Evolutionary conservation across 371 early-diverging fungal genomes (phyloP), one percentile per base, ranked within the genome.

Genomic region (Apophysomyces variabilis): DNA sequence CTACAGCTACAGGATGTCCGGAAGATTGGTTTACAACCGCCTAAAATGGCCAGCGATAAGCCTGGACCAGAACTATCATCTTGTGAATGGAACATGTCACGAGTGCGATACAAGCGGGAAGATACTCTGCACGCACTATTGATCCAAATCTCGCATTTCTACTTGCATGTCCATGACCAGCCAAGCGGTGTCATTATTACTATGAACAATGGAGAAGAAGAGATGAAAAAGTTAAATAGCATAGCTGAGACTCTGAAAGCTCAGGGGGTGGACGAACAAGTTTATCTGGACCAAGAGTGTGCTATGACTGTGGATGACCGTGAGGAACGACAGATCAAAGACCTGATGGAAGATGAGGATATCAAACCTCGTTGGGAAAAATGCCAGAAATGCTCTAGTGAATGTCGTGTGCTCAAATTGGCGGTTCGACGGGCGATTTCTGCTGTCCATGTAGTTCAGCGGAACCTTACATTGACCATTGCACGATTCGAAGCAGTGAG

Each of bases 401-500:
- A 18, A 3, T 72, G 73, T 45, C 57, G 60, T 50, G 60, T 68
- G 38, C 62, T 76, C 21, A 61, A 66, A 16, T 45, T 79, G 18
- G 67, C 66, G 38, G 54, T 85, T 0, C 62, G 70, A 36, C 58
- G 70, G 41, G 72, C 74, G 6, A 82, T 85, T 32, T 65, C 72
- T 39, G 65, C 72, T 38, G 64, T 82, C 7, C 74, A 76, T 64
- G 41, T 76, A 3, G 64, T 74, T 4, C 67, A 75, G 60, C 64
- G 64, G 11, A 64, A 58, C 58, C 26, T 80, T 21, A 66, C 73
- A 12, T 58, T 84, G 36, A 69, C 70, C 72, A 65, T 72, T 39
- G 67, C 82, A 41, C 76, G 79, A 47, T 71, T 82, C n/a, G 80
- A 78, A 62, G 77, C 75, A 5, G 70, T 85, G 50, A 79, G 81